phyloP scores from a whole-genome alignment of 768 basidiomycete genomes.

The Rhodotorula babjevae region DNA sequence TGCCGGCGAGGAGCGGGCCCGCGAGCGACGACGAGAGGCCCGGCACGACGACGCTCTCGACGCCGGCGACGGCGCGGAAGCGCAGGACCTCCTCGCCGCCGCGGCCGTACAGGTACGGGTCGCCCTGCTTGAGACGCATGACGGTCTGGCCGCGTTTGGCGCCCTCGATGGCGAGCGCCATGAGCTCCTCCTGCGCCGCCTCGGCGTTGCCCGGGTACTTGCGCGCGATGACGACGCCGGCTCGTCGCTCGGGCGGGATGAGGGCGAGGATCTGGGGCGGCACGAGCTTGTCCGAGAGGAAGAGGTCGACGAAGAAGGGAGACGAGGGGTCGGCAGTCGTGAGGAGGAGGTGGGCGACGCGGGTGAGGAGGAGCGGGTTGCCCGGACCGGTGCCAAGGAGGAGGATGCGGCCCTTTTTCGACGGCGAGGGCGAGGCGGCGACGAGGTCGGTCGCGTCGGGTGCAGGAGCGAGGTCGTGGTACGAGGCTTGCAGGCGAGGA shows the following conservation, averaged over 20 bases:
- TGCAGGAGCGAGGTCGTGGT: slow-evolving; percentile 24
- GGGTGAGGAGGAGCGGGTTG: slow-evolving; percentile 83
- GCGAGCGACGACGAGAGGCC: slow-evolving; percentile 86
- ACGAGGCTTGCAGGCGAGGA: slow-evolving; percentile 66
- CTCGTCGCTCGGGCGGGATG: slow-evolving; percentile 57
- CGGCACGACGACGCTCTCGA: slow-evolving; percentile 77
- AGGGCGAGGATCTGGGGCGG: slow-evolving; percentile 78
- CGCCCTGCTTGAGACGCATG: slow-evolving; percentile 92
- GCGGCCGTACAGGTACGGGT: slow-evolving; percentile 89
- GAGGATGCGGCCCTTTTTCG: slow-evolving; percentile 63
- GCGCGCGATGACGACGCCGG: slow-evolving; percentile 78
- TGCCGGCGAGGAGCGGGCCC: slow-evolving; percentile 79
- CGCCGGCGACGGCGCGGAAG: slow-evolving; percentile 72
- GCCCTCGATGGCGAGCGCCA: slow-evolving; percentile 81
- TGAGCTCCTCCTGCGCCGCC: slow-evolving; percentile 87
- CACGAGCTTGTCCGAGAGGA: slow-evolving; percentile 94
- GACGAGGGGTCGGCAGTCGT: slow-evolving; percentile 53
- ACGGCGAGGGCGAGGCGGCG: background rate
- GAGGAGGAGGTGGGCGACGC: slow-evolving; percentile 75
- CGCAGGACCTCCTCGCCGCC: slow-evolving; percentile 91
- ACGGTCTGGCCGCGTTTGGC: slow-evolving; percentile 75
- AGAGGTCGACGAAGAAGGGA: slow-evolving; percentile 51
- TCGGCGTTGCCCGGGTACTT: slow-evolving; percentile 99
- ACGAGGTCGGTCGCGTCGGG: background rate
- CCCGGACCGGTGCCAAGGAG: slow-evolving; percentile 94